These are phyloP conservation scores for Karstenula rhodostoma DNA, from an alignment of 2,329 filamentous ascomycete genomes.

Conservation along the genomic window DNA sequence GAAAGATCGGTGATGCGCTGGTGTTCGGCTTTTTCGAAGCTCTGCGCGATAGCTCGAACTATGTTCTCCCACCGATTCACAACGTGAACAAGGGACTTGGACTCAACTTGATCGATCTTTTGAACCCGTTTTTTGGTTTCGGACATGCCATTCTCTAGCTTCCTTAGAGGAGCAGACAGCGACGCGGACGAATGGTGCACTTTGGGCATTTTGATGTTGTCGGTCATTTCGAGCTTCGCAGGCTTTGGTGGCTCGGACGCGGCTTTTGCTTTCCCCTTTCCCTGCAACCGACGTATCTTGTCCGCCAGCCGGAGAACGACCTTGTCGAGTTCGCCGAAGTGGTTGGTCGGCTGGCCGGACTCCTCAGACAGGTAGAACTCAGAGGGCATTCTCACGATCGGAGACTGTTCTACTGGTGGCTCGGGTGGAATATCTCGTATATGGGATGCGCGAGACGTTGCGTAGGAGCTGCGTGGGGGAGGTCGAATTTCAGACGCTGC, in stretches of 20 bases:
- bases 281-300: not conserved
- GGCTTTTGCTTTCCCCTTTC: not conserved
- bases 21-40: not conserved
- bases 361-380: not conserved
- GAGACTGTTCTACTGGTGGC: not conserved
- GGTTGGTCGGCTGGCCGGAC: not conserved
- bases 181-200: not conserved
- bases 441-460: not conserved
- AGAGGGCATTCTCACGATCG: not conserved
- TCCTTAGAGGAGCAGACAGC: not conserved
- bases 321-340: not conserved
- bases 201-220: not conserved
- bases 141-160: not conserved
- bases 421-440: not conserved
- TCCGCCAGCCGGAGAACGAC: not conserved
- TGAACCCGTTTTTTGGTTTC: too few species aligned
- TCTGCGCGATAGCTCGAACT: not conserved
- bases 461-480: not conserved
- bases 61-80: not conserved
- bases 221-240: not conserved
- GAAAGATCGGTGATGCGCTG: not conserved
- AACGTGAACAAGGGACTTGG: not conserved
- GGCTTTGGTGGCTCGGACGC: not conserved
- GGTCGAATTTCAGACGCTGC: not conserved
- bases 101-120: not conserved